Conservation (phyloP, 2,329 filamentous ascomycete species). For the Pyricularia sp. region DNA sequence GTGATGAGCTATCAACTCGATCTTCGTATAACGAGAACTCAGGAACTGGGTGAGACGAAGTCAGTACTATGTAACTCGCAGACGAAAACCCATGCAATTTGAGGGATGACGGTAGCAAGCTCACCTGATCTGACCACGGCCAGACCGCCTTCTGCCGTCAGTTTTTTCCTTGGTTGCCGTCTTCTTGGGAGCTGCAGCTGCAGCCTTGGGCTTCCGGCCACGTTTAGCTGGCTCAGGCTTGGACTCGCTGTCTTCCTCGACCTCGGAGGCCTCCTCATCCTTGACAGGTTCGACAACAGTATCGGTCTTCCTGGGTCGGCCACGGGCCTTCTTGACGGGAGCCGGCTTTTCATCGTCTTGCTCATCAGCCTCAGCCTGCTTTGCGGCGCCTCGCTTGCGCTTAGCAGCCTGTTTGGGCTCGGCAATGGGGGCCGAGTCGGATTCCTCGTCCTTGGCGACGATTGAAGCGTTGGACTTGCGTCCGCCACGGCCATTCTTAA, state of each 20-base stretch:
- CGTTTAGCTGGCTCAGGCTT: not conserved
- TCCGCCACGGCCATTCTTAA: not conserved
- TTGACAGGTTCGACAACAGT: not conserved
- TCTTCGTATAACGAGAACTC: not conserved
- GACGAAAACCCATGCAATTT: not conserved
- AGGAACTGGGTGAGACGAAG: not conserved
- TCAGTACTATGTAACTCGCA: not conserved
- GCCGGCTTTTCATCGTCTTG: conserved; percentile 2
- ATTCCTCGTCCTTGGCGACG: conserved; percentile 10
- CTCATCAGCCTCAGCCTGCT: not conserved
- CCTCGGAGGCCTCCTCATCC: not conserved
- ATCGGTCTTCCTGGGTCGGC: not conserved
- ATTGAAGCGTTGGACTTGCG: conserved; percentile 7
- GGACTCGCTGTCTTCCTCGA: not conserved
- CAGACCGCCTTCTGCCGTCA: not conserved
- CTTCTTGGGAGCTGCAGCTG: not conserved
- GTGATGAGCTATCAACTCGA: not conserved
- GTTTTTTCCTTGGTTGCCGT: not conserved
- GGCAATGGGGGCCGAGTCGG: conserved; percentile 7
- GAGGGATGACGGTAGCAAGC: not conserved
- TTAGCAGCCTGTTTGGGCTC: conserved; percentile 11
- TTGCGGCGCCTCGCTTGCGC: conserved; percentile 6
- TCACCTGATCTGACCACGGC: conserved; percentile 1
- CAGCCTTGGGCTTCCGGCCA: not conserved
- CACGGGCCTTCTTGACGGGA: not conserved